Percentiles rank a stretch among this genome's conserved stretches.
phyloP scores from a whole-genome alignment of 2,329 filamentous ascomycete species.

The Trichoderma sp. region DNA sequence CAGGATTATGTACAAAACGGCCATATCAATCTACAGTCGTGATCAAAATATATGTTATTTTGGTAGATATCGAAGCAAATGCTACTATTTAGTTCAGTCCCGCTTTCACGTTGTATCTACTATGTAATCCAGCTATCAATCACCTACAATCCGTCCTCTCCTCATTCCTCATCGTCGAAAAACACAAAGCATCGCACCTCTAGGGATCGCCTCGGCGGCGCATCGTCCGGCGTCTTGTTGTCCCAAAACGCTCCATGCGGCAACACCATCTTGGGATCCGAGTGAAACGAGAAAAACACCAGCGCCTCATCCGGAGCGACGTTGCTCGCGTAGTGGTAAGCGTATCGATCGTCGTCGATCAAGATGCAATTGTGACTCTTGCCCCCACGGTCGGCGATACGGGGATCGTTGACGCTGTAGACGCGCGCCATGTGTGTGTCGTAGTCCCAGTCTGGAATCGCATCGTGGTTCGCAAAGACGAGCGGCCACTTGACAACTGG shows the following conservation, averaged over 20 bases:
- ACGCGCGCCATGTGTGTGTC: neutral
- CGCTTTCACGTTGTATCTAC: neutral
- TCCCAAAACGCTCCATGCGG: neutral
- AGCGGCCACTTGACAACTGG: neutral
- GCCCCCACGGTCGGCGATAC: neutral
- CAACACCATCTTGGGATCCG: neutral
- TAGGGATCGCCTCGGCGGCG: neutral
- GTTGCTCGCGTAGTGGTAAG: neutral
- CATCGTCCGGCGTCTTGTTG: neutral
- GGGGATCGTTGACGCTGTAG: neutral
- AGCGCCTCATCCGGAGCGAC: neutral
- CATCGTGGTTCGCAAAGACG: neutral
- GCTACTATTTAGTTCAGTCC: neutral
- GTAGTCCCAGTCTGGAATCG: neutral
- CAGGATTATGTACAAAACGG: neutral
- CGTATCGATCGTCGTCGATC: neutral
- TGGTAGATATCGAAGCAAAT: neutral
- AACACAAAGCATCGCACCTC: neutral
- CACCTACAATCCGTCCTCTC: neutral
- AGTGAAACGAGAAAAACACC: neutral
- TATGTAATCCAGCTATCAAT: neutral
- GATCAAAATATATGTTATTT: neutral
- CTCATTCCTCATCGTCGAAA: neutral
- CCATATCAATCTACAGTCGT: neutral
- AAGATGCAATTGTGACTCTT: neutral